phyloP scores from a whole-genome alignment of 495 filamentous ascomycete species.

The Aspergillus sclerotioniger region DNA sequence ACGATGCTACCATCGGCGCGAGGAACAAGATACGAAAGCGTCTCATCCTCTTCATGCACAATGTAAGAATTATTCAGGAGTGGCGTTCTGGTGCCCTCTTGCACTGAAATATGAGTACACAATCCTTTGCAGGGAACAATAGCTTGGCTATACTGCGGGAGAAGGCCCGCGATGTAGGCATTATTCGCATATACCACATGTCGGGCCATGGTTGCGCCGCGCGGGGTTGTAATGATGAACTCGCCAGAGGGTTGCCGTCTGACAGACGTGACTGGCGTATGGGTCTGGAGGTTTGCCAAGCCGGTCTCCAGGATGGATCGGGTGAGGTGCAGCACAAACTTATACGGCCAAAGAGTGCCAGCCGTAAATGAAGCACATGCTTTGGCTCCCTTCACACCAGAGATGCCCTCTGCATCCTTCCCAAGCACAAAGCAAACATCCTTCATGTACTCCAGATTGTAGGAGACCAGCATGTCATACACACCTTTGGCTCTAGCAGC shows the following conservation, averaged over 20 bases:
- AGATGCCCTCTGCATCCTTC: constrained; percentile 29
- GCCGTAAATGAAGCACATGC: constrained; percentile 41
- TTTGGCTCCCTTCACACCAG: constrained; percentile 35
- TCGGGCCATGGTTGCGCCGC: constrained; percentile 49
- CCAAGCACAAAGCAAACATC: constrained; percentile 28
- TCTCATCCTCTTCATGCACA: constrained; percentile 24
- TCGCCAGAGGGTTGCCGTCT: constrained; percentile 22
- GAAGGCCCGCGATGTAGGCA: constrained; percentile 62
- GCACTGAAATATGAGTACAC: constrained; percentile 63
- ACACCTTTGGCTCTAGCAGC: constrained; percentile 26
- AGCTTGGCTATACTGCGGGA: constrained; percentile 51
- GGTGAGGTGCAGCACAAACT: constrained; percentile 59
- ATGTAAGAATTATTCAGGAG: constrained; percentile 34
- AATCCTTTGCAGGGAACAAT: constrained; percentile 58
- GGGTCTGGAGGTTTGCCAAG: constrained; percentile 56
- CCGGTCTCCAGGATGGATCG: constrained; percentile 50
- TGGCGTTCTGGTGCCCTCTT: constrained; percentile 50
- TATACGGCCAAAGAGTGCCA: constrained; percentile 63
- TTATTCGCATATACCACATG: constrained; percentile 70
- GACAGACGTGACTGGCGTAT: constrained; percentile 53
- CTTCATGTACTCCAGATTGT: constrained; percentile 26
- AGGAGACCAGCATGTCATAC: constrained; percentile 26
- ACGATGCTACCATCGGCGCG: constrained; percentile 70
- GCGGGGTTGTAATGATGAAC: constrained; percentile 52
- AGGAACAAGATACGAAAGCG: constrained; percentile 59